Evolutionary conservation across 139 green algal genomes (phyloP).

Genomic region (Auxenochlorella pyrenoidosa): DNA sequence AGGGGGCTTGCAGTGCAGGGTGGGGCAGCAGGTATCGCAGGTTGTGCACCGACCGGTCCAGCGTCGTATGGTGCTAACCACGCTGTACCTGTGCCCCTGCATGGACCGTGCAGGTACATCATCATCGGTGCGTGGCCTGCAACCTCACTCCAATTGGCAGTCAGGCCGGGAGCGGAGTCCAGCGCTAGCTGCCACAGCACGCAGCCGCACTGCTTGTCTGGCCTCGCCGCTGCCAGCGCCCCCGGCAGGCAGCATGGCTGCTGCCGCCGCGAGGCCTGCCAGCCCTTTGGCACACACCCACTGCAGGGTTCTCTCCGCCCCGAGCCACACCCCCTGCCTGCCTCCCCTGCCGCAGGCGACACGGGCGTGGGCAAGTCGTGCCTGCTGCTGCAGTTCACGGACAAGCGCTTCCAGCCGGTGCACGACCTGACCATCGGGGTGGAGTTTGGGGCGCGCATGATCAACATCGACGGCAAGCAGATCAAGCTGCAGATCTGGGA

Average conservation of each 20-base stretch:
- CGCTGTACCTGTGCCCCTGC: background rate
- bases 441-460: slow-evolving; percentile 89
- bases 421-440: slow-evolving; percentile 83
- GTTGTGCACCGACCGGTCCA: no score
- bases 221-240: no score
- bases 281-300: no score
- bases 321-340: background rate
- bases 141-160: no score
- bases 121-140: slow-evolving; percentile 95
- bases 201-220: background rate
- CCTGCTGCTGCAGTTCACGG: slow-evolving; percentile 99
- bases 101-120: slow-evolving; percentile 94
- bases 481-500: slow-evolving; percentile 99
- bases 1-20: no score
- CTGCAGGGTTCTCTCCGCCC: background rate
- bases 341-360: background rate
- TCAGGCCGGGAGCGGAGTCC: no score
- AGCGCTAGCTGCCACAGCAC: background rate
- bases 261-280: no score
- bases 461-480: slow-evolving; percentile 98
- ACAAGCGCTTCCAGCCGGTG: slow-evolving; percentile 97
- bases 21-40: no score
- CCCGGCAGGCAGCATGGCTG: no score
- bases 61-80: background rate
- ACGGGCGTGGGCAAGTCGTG: slow-evolving; percentile 99